phyloP scores from a whole-genome alignment of 495 filamentous ascomycete species.

The Patellaria atrata region DNA sequence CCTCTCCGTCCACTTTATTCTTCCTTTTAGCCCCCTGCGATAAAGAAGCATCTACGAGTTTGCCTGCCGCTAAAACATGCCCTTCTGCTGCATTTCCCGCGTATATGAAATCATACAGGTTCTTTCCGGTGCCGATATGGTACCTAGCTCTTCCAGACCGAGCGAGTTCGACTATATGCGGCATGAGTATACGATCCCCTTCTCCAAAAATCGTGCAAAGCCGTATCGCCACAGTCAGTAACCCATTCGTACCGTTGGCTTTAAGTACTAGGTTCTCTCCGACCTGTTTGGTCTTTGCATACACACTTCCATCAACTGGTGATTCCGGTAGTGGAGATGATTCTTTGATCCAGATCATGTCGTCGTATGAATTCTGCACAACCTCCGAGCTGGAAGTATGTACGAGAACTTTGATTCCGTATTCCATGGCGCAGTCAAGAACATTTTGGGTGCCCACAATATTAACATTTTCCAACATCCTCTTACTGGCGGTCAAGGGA shows the following conservation, averaged over 20 bases:
- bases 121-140: slow-evolving; percentile 3
- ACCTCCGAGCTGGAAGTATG: slow-evolving; percentile 21
- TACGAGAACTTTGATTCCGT: slow-evolving; percentile 3
- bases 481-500: neutral
- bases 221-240: slow-evolving; percentile 1
- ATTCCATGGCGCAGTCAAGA: slow-evolving; percentile 1
- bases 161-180: neutral
- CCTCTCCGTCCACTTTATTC: slow-evolving; percentile 5
- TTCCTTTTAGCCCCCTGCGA: neutral
- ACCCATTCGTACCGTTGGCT: slow-evolving; percentile 15
- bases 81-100: slow-evolving; percentile 4
- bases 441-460: slow-evolving; percentile 2
- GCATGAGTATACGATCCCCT: slow-evolving; percentile 1
- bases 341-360: slow-evolving; percentile 22
- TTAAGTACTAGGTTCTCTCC: slow-evolving; percentile 21
- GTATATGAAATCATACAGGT: slow-evolving; percentile 5
- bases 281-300: slow-evolving; percentile 23
- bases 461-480: slow-evolving; percentile 1
- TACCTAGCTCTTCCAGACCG: slow-evolving; percentile 1
- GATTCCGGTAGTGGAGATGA: slow-evolving; percentile 9
- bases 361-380: slow-evolving; percentile 22
- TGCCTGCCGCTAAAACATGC: slow-evolving; percentile 4
- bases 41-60: slow-evolving; percentile 1
- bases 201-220: slow-evolving; percentile 5
- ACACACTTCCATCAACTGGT: slow-evolving; percentile 11